Conservation (phyloP, 352 stramenopile genomes). For the Globisporangium viniferum region DNA sequence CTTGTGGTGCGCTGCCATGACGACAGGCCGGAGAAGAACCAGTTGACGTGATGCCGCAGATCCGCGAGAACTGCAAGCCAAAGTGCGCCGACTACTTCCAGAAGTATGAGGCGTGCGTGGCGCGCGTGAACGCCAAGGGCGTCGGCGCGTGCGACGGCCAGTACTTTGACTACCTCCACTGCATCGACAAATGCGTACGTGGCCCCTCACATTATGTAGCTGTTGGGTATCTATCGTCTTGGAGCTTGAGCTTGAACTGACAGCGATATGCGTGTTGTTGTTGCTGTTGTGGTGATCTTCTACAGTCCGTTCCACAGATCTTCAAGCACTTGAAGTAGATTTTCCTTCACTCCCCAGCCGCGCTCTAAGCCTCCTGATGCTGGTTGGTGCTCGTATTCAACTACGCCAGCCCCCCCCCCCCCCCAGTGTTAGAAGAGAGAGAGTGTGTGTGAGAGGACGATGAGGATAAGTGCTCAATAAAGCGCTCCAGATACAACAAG, state of each 20-base stretch:
- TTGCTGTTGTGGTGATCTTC: slow-evolving; percentile 12
- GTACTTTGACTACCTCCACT: slow-evolving; percentile 96
- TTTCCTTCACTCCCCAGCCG: background rate
- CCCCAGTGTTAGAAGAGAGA: slow-evolving; percentile 8
- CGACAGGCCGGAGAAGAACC: slow-evolving; percentile 70
- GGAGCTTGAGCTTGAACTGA: background rate
- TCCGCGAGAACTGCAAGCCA: slow-evolving; percentile 90
- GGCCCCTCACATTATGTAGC: background rate
- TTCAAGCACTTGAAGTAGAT: slow-evolving; percentile 94
- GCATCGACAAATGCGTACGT: slow-evolving; percentile 94
- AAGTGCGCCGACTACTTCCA: slow-evolving; percentile 86
- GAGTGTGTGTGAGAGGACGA: background rate
- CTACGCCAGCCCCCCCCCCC: background rate
- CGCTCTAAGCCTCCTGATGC: background rate
- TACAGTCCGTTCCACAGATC: slow-evolving; percentile 89
- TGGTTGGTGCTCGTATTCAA: background rate
- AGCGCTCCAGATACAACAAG: slow-evolving; percentile 11
- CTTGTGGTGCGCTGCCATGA: background rate
- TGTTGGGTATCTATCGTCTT: background rate
- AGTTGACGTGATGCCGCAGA: slow-evolving; percentile 92
- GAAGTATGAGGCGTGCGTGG: slow-evolving; percentile 90
- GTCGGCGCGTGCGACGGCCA: slow-evolving; percentile 93
- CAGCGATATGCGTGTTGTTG: slow-evolving; percentile 6
- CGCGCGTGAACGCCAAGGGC: slow-evolving; percentile 89
- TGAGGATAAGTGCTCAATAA: slow-evolving; percentile 10